Base-by-base conservation (phyloP, 2,329 filamentous ascomycete genomes). In the Cladosporium sp. region DNA sequence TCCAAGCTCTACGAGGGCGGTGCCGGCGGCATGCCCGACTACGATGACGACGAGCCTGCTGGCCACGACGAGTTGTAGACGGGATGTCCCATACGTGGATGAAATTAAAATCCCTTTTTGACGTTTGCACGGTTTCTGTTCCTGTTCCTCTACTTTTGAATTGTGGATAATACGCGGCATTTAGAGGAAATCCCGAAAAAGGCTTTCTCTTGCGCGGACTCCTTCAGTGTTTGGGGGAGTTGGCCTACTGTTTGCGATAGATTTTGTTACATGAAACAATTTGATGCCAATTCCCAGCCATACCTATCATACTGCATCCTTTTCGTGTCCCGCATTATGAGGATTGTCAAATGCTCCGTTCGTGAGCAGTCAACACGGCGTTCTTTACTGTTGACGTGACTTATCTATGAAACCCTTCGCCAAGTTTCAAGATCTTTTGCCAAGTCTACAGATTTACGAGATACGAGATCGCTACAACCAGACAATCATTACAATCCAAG, bases 1-100 rank as follows among this genome's bases (percentile, higher is more conserved):
- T 95, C 89, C 79, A 99, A 99, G 84, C 82, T 96, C 67, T 96
- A 96, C 80, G 76, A 72, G 61, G 61, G 55, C 38, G 65, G 82
- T 59, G 73, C 69, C 63, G 85, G 80, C 60, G 83, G 79, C 57
- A 71, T 71, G 68, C 68, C 71, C 47, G 80, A 78, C 61, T 81
- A 77, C 56, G 86, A 84, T 55, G 86, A 89, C 60, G 87, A 90
- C 60, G 87, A 73, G 61, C 67, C 71, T 53, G 64, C 64, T 42
- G 68, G 67, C 39, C 75, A 78, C 66, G 75, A 77, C 54, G 75
- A 78, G 69, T 68, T 78, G 66, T 78, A 65, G 56, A 52, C 27
- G 50, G 32, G 15, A 15, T 13, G n/a, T n/a, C n/a, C n/a, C n/a
- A 22, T 30, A 22, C 43, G 17, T 38, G 36, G 22, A 27, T 27